Conservation (phyloP, 495 filamentous ascomycete genomes). For the Daldinia bambusicola region DNA sequence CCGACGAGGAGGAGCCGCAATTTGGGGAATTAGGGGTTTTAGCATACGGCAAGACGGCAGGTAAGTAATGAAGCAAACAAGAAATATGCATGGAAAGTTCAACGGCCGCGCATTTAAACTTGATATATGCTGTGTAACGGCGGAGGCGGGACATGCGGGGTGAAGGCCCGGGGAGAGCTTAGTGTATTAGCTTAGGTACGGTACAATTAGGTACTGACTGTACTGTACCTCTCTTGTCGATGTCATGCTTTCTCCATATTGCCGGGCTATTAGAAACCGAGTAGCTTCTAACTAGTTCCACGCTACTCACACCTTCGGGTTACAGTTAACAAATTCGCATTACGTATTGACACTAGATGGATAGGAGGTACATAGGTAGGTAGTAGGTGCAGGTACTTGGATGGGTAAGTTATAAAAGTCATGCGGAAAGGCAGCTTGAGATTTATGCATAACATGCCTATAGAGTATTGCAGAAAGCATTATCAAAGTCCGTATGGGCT, state of each 20-base stretch:
- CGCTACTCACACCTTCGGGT: conserved; percentile 17
- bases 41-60: background rate
- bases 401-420: no score
- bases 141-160: conserved; percentile 18
- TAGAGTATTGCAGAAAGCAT: no score
- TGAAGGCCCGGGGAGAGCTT: conserved; percentile 22
- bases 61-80: background rate
- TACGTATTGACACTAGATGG: no score
- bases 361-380: background rate
- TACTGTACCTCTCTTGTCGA: background rate
- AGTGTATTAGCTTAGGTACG: no score
- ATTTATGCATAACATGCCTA: no score
- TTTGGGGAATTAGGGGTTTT: no score
- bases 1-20: background rate
- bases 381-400: background rate
- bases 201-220: no score
- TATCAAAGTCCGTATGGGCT: no score
- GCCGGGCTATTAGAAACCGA: conserved; percentile 37
- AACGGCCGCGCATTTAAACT: background rate
- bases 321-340: background rate
- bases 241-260: conserved; percentile 5
- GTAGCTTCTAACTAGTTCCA: conserved; percentile 20
- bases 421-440: no score
- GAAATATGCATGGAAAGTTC: background rate
- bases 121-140: conserved; percentile 20